Evolutionary conservation across 176 grass and related monocot genomes (phyloP).

Genomic region (Oryza rufipogon): DNA sequence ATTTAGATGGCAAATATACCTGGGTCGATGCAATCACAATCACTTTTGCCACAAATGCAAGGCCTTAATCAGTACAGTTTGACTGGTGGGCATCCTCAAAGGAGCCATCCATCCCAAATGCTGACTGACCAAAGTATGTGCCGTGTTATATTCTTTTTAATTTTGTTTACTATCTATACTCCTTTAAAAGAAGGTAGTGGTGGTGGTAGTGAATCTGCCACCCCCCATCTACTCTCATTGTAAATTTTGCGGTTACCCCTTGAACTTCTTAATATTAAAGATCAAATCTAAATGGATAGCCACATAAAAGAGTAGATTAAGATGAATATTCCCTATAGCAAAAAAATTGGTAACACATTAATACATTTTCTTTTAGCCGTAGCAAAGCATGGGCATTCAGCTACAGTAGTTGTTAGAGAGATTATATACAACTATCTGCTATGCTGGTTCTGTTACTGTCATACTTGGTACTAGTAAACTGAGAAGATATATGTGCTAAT

Average conservation of each 20-base stretch:
- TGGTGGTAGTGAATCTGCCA: too few species aligned
- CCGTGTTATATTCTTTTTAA: conserved; percentile 10
- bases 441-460: neutral
- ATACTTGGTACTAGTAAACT: conserved; percentile 22
- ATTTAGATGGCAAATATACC: conserved; percentile 93
- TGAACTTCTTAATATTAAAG: too few species aligned
- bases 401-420: neutral
- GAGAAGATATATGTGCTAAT: neutral
- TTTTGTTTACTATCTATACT: neutral
- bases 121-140: conserved; percentile 85
- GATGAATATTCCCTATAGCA: too few species aligned
- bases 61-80: conserved; percentile 71
- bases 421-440: conserved; percentile 1
- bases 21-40: conserved; percentile 81
- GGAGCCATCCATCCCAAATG: conserved; percentile 88
- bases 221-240: too few species aligned
- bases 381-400: too few species aligned
- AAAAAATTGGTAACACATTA: too few species aligned
- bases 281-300: too few species aligned
- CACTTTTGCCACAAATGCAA: conserved; percentile 76
- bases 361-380: too few species aligned
- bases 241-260: too few species aligned
- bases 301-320: too few species aligned
- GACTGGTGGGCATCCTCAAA: conserved; percentile 69
- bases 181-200: too few species aligned